phyloP scores from a whole-genome alignment of 371 early-diverging fungal genomes.

The Apophysomyces sp. region DNA sequence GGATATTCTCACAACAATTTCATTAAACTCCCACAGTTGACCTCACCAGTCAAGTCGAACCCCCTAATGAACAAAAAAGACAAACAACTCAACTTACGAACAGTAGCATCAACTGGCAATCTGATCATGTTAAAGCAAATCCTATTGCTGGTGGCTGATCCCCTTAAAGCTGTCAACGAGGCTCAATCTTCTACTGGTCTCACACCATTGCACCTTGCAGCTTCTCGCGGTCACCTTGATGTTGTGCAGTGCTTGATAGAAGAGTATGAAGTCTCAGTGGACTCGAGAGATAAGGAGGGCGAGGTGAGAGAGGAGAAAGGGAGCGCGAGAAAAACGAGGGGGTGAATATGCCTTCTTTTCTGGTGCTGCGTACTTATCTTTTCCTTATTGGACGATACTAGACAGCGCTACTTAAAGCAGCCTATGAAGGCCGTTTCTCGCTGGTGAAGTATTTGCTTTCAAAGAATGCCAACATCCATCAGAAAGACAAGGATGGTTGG shows the following conservation, averaged over 20 bases:
- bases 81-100: constrained; percentile 21
- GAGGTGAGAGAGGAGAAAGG: constrained; percentile 50
- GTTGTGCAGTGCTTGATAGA: constrained; percentile 67
- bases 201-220: constrained; percentile 70
- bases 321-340: neutral
- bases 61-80: constrained; percentile 11
- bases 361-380: neutral
- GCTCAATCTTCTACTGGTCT: constrained; percentile 61
- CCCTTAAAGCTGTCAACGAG: constrained; percentile 44
- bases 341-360: neutral
- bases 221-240: constrained; percentile 69
- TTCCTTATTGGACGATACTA: constrained; percentile 20
- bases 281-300: constrained; percentile 67
- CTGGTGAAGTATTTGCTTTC: constrained; percentile 66
- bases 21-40: constrained; percentile 43
- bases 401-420: constrained; percentile 81
- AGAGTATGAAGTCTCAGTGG: constrained; percentile 63
- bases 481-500: constrained; percentile 84
- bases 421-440: constrained; percentile 65
- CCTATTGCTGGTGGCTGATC: constrained; percentile 28
- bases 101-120: constrained; percentile 42
- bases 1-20: constrained; percentile 54
- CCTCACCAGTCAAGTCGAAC: constrained; percentile 8
- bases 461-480: constrained; percentile 63
- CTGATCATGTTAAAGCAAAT: constrained; percentile 34